Conservation (phyloP, 2,329 filamentous ascomycete genomes). For the Huntiella decipiens region DNA sequence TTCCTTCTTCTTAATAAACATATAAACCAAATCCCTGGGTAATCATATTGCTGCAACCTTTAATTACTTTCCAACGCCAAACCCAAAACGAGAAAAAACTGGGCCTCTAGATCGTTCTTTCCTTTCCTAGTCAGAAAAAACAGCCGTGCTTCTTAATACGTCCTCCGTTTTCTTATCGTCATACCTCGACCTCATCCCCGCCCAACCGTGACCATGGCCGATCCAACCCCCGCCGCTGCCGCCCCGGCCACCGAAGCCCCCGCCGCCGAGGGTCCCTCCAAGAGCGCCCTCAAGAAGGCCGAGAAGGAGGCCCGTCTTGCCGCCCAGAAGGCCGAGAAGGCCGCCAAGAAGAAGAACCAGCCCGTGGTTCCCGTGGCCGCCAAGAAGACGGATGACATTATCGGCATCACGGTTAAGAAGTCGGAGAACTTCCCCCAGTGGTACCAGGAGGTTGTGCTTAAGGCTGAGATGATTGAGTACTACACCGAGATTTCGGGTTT, state of each 20-base stretch:
- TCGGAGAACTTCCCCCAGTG: constrained; percentile 75
- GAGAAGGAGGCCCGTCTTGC: constrained; percentile 44
- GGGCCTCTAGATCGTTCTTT: no score
- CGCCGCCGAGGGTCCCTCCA: constrained; percentile 25
- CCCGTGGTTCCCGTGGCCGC: constrained; percentile 34
- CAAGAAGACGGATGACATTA: constrained; percentile 49
- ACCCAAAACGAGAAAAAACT: no score
- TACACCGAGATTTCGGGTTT: constrained; percentile 88
- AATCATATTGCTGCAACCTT: no score
- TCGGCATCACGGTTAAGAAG: constrained; percentile 77
- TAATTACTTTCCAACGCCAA: no score
- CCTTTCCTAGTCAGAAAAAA: not conserved
- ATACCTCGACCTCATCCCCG: not conserved
- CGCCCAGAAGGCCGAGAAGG: constrained; percentile 42
- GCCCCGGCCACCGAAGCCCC: constrained; percentile 16
- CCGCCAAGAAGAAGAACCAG: constrained; percentile 35
- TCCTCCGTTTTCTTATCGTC: not conserved
- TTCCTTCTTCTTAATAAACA: no score
- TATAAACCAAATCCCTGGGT: no score
- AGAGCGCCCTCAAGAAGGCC: constrained; percentile 46
- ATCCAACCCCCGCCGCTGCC: constrained; percentile 12
- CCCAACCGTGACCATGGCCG: constrained; percentile 12
- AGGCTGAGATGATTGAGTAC: constrained; percentile 95
- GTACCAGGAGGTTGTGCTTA: constrained; percentile 95
- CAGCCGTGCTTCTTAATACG: not conserved